Evolutionary conservation across 768 basidiomycete genomes (phyloP), one percentile per base, ranked within the genome.

Genomic region (Rossbeevera mucosa): DNA sequence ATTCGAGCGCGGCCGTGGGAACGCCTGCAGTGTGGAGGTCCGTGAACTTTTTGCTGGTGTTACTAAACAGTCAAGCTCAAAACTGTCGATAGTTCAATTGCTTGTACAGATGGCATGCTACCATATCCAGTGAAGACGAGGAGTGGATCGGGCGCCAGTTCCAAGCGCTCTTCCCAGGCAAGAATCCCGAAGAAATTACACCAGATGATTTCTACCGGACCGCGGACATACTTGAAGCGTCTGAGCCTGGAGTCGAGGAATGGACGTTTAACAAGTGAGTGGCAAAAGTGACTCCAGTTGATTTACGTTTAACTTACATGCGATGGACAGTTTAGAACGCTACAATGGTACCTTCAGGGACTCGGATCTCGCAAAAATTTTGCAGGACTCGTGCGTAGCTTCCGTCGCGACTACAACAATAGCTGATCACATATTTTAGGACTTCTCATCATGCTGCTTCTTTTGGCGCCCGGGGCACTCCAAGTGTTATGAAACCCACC

Each of bases 81-180:
- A 5, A 4, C 3, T 40, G 42, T 44, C 3, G 9, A 18, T 33
- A 88, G 85, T 92, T 92, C 74, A 92, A 92, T 60, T 86, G 86
- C 59, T 70, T 92, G 50, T 92, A 92, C 67, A 80, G 87, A 18
- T 81, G 91, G 91, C 91, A 93, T 43, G 85, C 91, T 1, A 91
- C 90, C 0, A 88, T 86, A 0, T 89, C 86, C 41, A 59, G 63
- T 14, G 75, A 78, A 48, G 90, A 91, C 48, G 90, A 88, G 63
- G 67, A 81, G 51, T 91, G 88, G 87, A 79, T 83, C 3, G 61
- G 70, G 30, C 25, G 62, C 18, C 66, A 81, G 16, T 81, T 87
- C 59, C 56, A 59, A 25, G 51, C 75, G 5, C 52, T 84, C 33
- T 91, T 90, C 66, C 72, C 74, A 0, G 78, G 71, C 4, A 80